Percentiles rank a stretch among this genome's conserved stretches.
phyloP scores from a whole-genome alignment of 2,329 filamentous ascomycete species.

The Aspergillus neoniger region DNA sequence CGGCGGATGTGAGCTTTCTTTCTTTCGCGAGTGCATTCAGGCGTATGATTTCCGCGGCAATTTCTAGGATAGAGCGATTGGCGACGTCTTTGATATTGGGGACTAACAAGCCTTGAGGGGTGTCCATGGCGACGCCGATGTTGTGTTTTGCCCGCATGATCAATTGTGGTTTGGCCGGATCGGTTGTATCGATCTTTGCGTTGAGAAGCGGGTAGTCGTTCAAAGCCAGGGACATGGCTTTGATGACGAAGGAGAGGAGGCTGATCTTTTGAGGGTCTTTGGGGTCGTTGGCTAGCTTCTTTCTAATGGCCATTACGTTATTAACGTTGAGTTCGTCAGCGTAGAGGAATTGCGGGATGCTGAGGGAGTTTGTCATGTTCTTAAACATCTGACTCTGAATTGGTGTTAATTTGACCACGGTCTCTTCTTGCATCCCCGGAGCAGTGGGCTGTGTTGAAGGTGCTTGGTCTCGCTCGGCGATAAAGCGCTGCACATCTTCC shows the following conservation, averaged over 20 bases:
- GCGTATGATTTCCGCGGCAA: conserved; percentile 73
- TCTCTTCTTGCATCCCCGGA: conserved; percentile 64
- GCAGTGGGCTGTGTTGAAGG: conserved; percentile 31
- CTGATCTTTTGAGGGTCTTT: conserved; percentile 68
- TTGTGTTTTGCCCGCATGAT: conserved; percentile 84
- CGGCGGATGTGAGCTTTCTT: conserved; percentile 73
- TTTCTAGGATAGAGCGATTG: conserved; percentile 71
- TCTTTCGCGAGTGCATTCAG: conserved; percentile 71
- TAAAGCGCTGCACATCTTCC: conserved; percentile 80
- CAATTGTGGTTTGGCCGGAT: conserved; percentile 69
- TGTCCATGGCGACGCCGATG: conserved; percentile 95
- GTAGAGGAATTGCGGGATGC: conserved; percentile 94
- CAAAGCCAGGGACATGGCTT: conserved; percentile 85
- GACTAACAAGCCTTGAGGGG: conserved; percentile 81
- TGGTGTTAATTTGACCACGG: conserved; percentile 67
- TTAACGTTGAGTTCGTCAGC: conserved; percentile 86
- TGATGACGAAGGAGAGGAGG: conserved; percentile 92
- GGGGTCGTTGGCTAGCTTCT: conserved; percentile 67
- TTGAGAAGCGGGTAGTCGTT: conserved; percentile 84
- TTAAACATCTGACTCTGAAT: conserved; percentile 96
- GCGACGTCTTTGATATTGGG: conserved; percentile 88
- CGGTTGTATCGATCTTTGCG: conserved; percentile 70
- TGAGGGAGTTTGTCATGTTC: conserved; percentile 87
- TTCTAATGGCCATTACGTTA: conserved; percentile 69
- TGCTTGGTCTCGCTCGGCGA: conserved; percentile 54